phyloP scores from a whole-genome alignment of 1,139 yeast genomes.

The Sugiyamaella xylanicola region DNA sequence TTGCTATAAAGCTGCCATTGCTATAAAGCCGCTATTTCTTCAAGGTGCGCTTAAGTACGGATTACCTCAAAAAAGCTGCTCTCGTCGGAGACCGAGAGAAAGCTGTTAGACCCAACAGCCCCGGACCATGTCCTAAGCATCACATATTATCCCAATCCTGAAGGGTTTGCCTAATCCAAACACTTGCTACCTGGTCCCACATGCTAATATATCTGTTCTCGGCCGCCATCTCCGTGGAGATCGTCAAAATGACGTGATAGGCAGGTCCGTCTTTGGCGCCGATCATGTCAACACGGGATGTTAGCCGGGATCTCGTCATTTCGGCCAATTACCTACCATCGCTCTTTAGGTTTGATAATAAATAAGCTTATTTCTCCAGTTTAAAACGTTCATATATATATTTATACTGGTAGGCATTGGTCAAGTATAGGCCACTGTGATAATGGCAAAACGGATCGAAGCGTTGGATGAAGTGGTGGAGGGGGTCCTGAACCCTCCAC shows the following conservation, averaged over 20 bases:
- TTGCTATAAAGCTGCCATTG: too few species aligned
- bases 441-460: constrained; percentile 7
- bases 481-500: constrained; percentile 17
- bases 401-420: background rate
- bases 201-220: too few species aligned
- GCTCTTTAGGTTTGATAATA: background rate
- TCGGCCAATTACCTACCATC: background rate
- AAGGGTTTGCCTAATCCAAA: too few species aligned
- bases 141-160: too few species aligned
- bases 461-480: constrained; percentile 19
- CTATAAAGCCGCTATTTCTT: too few species aligned
- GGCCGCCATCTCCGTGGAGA: background rate
- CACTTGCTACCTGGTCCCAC: too few species aligned
- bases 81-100: too few species aligned
- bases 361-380: background rate
- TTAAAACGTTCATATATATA: background rate
- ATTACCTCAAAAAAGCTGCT: too few species aligned
- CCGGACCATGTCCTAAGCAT: too few species aligned
- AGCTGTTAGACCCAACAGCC: too few species aligned
- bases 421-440: background rate
- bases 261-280: background rate
- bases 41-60: too few species aligned
- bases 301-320: background rate
- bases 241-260: background rate
- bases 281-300: background rate